phyloP scores from a whole-genome alignment of 441 rosid species.

The Eruca vesicaria region DNA sequence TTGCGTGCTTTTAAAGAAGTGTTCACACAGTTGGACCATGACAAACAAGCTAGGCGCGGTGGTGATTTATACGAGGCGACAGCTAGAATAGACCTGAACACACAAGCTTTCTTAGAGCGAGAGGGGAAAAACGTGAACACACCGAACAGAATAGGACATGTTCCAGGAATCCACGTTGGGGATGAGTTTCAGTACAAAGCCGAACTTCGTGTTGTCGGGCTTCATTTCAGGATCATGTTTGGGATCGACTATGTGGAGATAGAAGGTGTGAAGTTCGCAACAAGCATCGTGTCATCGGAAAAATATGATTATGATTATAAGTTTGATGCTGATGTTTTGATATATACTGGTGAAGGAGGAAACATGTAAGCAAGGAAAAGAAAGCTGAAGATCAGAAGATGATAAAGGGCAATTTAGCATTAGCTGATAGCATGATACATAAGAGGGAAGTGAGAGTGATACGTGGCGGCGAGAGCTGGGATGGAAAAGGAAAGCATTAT shows the following conservation, averaged over 20 bases:
- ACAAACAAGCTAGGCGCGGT: no score
- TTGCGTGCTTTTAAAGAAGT: no score
- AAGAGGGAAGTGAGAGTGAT: slow-evolving; percentile 70
- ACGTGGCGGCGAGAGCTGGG: slow-evolving; percentile 32
- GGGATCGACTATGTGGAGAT: no score
- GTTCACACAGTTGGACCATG: no score
- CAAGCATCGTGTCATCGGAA: slow-evolving; percentile 67
- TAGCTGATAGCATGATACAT: slow-evolving; percentile 43
- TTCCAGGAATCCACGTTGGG: no score
- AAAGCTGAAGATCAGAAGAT: slow-evolving; percentile 69
- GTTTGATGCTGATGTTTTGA: slow-evolving; percentile 58
- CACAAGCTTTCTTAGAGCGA: no score
- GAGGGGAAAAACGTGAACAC: no score
- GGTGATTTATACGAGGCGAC: no score
- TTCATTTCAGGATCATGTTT: no score
- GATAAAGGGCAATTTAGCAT: slow-evolving; percentile 63
- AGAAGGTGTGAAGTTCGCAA: not conserved
- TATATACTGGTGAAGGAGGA: slow-evolving; percentile 81
- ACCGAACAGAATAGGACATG: no score
- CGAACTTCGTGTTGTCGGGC: no score
- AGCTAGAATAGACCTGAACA: not conserved
- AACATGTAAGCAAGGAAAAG: slow-evolving; percentile 45
- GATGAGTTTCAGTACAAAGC: no score
- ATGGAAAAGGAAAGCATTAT: slow-evolving; percentile 5
- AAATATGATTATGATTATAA: slow-evolving; percentile 57